phyloP scores from a whole-genome alignment of 1,284 basidiomycete species.

The Cutaneotrichosporon sp. region DNA sequence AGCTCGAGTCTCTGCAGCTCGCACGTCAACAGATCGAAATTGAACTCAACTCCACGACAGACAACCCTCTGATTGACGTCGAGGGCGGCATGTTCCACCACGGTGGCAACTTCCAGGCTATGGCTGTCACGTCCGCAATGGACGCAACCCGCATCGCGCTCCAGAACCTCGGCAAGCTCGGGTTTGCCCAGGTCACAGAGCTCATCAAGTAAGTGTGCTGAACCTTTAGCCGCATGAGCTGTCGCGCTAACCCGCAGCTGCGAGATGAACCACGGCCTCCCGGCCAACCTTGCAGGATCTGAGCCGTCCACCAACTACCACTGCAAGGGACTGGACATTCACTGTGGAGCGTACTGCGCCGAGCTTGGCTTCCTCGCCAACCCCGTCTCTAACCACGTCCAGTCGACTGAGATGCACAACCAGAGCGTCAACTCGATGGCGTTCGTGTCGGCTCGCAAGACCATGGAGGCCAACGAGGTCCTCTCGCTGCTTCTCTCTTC shows the following conservation, averaged over 20 bases:
- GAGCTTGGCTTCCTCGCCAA: conserved; percentile 23
- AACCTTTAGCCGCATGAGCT: no score
- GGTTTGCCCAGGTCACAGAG: conserved; percentile 20
- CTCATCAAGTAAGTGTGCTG: conserved; percentile 14
- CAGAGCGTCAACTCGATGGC: conserved; percentile 20
- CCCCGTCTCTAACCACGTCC: conserved; percentile 18
- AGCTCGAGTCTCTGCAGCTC: conserved; percentile 17
- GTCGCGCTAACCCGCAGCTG: conserved; percentile 3
- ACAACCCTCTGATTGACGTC: conserved; percentile 21
- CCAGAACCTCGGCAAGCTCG: conserved; percentile 20
- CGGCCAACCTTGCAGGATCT: conserved; percentile 16
- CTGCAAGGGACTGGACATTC: conserved; percentile 25
- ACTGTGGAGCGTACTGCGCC: conserved; percentile 18
- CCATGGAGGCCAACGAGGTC: conserved; percentile 18
- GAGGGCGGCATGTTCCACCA: conserved; percentile 19
- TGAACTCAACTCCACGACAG: conserved; percentile 22
- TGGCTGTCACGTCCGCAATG: conserved; percentile 18
- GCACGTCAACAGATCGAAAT: conserved; percentile 18
- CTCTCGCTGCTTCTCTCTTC: conserved; percentile 16
- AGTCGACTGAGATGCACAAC: conserved; percentile 23
- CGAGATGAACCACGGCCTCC: conserved; percentile 22
- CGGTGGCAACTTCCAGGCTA: conserved; percentile 24
- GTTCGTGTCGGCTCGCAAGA: conserved; percentile 16
- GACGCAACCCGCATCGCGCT: conserved; percentile 16
- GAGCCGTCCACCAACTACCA: conserved; percentile 22